A percentile compares a stretch with the other conserved stretches of the same genome.
phyloP scores from a whole-genome alignment of 169 alveolate species.

The Theileria parva region DNA sequence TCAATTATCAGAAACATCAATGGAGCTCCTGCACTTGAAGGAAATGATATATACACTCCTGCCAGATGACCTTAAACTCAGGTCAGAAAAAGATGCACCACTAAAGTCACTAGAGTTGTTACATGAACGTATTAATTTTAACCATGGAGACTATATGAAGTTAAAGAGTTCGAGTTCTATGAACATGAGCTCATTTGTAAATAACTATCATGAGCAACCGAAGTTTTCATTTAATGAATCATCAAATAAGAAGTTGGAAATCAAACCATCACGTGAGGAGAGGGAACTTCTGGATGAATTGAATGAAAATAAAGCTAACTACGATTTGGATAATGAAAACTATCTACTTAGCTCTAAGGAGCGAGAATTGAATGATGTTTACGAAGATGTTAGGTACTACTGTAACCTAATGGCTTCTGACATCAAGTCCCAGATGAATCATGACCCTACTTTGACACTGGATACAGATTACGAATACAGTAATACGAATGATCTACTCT shows the following conservation, averaged over 20 bases:
- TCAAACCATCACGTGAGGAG: not conserved
- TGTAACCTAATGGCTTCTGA: constrained; percentile 2
- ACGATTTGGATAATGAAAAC: not conserved
- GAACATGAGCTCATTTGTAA: not conserved
- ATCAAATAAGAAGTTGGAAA: not conserved
- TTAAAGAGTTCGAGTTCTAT: not conserved
- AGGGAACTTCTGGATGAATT: not conserved
- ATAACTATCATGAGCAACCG: not conserved
- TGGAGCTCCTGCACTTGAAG: constrained; percentile 35
- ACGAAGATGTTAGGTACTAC: constrained; percentile 3
- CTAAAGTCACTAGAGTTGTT: not conserved
- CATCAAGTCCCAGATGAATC: constrained; percentile 1
- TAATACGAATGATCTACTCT: not conserved
- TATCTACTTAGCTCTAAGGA: not conserved
- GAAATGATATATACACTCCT: constrained; percentile 26
- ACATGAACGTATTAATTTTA: not conserved
- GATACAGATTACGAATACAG: constrained; percentile 8
- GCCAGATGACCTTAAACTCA: constrained; percentile 32
- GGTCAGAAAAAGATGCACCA: constrained; percentile 26
- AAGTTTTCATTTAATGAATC: not conserved
- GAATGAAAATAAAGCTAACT: not conserved
- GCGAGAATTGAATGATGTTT: not conserved
- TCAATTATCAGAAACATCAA: constrained; percentile 1
- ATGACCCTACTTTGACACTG: not conserved
- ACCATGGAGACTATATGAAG: not conserved